These are phyloP conservation scores for Lactifluus volemus DNA, from an alignment of 768 basidiomycete genomes.

Conservation along the genomic window DNA sequence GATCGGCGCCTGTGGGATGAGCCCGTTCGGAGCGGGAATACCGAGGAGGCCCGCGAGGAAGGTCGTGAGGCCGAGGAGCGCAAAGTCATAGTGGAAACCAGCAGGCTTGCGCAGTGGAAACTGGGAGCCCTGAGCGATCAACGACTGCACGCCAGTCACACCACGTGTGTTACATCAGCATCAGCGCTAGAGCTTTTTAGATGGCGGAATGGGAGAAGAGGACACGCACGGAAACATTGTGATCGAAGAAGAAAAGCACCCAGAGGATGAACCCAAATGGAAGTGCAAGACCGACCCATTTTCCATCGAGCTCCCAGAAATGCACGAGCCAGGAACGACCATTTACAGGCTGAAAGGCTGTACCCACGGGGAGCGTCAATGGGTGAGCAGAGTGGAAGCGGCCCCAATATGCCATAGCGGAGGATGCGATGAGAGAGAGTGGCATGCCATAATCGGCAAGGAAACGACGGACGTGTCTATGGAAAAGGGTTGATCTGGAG, in stretches of 20 bases:
- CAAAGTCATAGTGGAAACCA: conserved; percentile 77
- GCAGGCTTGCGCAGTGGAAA: conserved; percentile 90
- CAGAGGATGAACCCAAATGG: too few species aligned
- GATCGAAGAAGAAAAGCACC: too few species aligned
- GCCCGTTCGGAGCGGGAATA: conserved; percentile 77
- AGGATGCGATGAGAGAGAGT: conserved; percentile 71
- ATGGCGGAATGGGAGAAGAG: too few species aligned
- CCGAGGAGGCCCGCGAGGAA: conserved; percentile 53
- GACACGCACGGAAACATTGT: too few species aligned
- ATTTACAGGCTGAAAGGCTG: conserved; percentile 57
- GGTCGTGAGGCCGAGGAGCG: too few species aligned
- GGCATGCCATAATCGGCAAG: conserved; percentile 90
- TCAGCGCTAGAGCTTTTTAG: too few species aligned
- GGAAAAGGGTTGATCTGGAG: conserved; percentile 57
- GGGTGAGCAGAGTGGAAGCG: conserved; percentile 53
- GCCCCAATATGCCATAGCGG: conserved; percentile 84
- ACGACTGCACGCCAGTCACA: conserved; percentile 40
- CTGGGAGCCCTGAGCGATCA: conserved; percentile 86
- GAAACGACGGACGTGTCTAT: conserved; percentile 66
- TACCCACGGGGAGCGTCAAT: conserved; percentile 56
- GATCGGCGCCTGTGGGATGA: conserved; percentile 74
- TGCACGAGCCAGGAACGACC: background rate
- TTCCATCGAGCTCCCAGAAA: too few species aligned
- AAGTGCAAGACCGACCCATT: too few species aligned
- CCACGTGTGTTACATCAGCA: too few species aligned